Percentiles rank a stretch among this genome's conserved stretches.
These are phyloP conservation scores for Pyracantha coccinea DNA, from an alignment of 331 rosid genomes.

Conservation along the genomic window DNA sequence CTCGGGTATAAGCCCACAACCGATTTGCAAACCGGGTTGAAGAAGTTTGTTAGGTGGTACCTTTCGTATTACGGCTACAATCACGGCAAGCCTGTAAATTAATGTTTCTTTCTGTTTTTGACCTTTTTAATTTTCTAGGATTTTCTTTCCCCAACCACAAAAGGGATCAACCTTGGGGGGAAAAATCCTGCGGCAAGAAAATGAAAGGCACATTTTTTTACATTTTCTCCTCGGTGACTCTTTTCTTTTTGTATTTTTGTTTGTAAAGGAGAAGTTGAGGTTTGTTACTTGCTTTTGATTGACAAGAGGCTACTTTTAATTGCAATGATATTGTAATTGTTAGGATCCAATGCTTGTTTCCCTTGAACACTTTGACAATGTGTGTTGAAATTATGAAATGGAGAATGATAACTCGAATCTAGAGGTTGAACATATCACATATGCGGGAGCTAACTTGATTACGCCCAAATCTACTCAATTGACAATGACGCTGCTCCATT, in stretches of 20 bases:
- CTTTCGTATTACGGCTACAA: conserved; percentile 72
- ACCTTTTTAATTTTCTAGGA: neutral
- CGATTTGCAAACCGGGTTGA: conserved; percentile 80
- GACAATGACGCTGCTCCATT: too few species aligned
- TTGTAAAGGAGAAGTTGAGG: too few species aligned
- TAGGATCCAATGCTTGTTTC: too few species aligned
- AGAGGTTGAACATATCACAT: too few species aligned
- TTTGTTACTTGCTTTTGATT: conserved; percentile 13
- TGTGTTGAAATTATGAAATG: neutral
- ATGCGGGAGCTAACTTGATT: too few species aligned
- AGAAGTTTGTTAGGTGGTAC: conserved; percentile 74
- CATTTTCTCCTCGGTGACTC: conserved; percentile 1
- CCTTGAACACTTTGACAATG: too few species aligned
- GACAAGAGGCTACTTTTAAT: too few species aligned
- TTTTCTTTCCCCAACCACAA: conserved; percentile 9
- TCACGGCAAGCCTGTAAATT: conserved; percentile 56
- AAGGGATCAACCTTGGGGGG: conserved; percentile 2
- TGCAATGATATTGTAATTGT: too few species aligned
- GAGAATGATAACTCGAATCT: neutral
- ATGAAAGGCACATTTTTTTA: conserved; percentile 13
- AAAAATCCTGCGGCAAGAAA: conserved; percentile 14
- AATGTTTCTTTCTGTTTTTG: neutral
- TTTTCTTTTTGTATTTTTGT: neutral
- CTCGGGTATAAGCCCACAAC: conserved; percentile 83
- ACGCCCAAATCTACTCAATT: too few species aligned